A percentile compares a stretch with the other conserved stretches of the same genome.
Conservation (phyloP, 2,329 filamentous ascomycete genomes). For the Dactylellina haptotyla region DNA sequence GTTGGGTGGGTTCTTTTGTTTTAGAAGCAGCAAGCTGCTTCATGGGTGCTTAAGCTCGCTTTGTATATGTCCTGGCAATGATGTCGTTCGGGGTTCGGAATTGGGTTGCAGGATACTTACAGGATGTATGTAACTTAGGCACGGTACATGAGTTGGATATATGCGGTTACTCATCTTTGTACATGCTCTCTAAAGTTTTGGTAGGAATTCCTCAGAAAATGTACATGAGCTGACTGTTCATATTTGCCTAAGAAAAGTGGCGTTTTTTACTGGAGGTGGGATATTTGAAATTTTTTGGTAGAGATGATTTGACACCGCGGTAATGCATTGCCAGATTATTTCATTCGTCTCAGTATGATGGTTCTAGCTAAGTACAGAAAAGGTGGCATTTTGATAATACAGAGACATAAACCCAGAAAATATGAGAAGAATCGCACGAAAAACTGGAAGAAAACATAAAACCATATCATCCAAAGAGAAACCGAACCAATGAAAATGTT, state of each 20-base stretch:
- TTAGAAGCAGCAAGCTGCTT: neutral
- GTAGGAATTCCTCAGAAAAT: constrained; percentile 34
- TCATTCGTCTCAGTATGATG: constrained; percentile 40
- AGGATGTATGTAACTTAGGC: constrained; percentile 29
- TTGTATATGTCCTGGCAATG: constrained; percentile 6
- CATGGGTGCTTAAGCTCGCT: constrained; percentile 11
- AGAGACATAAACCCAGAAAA: constrained; percentile 9
- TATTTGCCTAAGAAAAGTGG: neutral
- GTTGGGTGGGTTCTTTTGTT: neutral
- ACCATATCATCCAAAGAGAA: constrained; percentile 27
- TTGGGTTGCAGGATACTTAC: constrained; percentile 25
- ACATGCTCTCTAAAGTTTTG: neutral
- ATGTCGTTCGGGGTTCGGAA: constrained; percentile 19
- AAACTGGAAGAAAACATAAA: constrained; percentile 35
- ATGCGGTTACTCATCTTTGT: constrained; percentile 41
- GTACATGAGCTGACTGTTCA: constrained; percentile 37
- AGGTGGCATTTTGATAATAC: constrained; percentile 34
- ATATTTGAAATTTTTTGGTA: constrained; percentile 8
- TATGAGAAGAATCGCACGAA: neutral
- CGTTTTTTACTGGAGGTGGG: neutral
- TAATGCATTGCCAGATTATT: constrained; percentile 6
- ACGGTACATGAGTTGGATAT: constrained; percentile 26
- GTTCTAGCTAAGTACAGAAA: constrained; percentile 49
- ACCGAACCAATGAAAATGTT: neutral
- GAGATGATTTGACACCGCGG: constrained; percentile 22